Evolutionary conservation across 2,329 filamentous ascomycete species (phyloP).

Genomic region (Acrocalymma vagum): DNA sequence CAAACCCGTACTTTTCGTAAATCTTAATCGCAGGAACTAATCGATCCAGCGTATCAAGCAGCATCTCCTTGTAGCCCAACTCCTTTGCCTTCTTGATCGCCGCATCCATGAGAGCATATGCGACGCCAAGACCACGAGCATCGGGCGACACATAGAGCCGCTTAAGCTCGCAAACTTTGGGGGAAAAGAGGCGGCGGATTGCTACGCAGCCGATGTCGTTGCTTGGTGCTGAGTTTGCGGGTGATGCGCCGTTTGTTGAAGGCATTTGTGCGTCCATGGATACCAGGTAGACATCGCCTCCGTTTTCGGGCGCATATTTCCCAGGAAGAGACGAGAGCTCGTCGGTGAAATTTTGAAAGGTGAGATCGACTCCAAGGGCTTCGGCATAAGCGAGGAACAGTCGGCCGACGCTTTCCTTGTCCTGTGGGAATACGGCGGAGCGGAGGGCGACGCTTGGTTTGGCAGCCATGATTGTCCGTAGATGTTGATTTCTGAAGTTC

Average conservation of each 20-base stretch:
- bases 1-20: constrained; percentile 62
- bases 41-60: constrained; percentile 63
- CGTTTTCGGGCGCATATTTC: constrained; percentile 57
- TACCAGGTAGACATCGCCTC: constrained; percentile 59
- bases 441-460: constrained; percentile 15
- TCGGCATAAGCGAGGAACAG: constrained; percentile 52
- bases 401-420: constrained; percentile 46
- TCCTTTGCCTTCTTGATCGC: constrained; percentile 56
- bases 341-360: constrained; percentile 63
- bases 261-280: constrained; percentile 4
- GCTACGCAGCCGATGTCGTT: constrained; percentile 61
- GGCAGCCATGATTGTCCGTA: not conserved
- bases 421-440: constrained; percentile 50
- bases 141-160: constrained; percentile 61
- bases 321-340: constrained; percentile 64
- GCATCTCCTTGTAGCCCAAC: constrained; percentile 61
- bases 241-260: not conserved
- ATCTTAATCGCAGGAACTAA: constrained; percentile 62
- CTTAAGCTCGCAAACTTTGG: constrained; percentile 64
- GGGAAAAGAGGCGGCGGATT: constrained; percentile 53
- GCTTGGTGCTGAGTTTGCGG: constrained; percentile 13
- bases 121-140: constrained; percentile 60
- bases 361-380: constrained; percentile 62
- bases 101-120: constrained; percentile 55
- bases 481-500: too few relatives aligned